These are phyloP conservation scores for Schwanniomyces sp. DNA, from an alignment of 805 yeast genomes.

Conservation along the genomic window DNA sequence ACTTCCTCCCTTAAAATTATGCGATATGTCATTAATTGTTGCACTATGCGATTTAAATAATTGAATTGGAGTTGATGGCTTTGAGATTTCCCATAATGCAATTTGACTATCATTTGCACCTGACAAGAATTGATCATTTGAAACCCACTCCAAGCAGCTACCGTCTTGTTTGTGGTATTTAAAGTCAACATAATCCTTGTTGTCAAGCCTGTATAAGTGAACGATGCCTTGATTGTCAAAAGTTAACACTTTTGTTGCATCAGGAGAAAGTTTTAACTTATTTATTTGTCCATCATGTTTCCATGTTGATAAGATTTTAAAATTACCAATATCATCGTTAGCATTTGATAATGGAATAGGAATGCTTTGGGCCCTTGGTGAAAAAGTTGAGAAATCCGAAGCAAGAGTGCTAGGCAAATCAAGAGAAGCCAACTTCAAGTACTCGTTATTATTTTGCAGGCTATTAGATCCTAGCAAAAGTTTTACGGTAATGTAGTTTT, in stretches of 20 bases:
- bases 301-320: constrained; percentile 50
- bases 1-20: constrained; percentile 44
- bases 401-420: constrained; percentile 52
- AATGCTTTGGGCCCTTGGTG: constrained; percentile 21
- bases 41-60: constrained; percentile 53
- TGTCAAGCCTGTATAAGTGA: constrained; percentile 39
- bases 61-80: constrained; percentile 46
- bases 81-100: constrained; percentile 65
- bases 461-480: constrained; percentile 52
- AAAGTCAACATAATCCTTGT: constrained; percentile 25
- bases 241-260: constrained; percentile 50
- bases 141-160: constrained; percentile 69
- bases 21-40: constrained; percentile 65
- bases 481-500: constrained; percentile 31
- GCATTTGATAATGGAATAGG: constrained; percentile 20
- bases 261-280: constrained; percentile 55
- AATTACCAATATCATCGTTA: constrained; percentile 34
- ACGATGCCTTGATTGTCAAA: constrained; percentile 54
- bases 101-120: constrained; percentile 68
- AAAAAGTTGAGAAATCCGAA: constrained; percentile 26
- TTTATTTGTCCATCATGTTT: constrained; percentile 68
- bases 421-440: constrained; percentile 45
- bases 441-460: constrained; percentile 39
- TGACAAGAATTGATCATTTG: constrained; percentile 48
- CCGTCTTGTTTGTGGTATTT: constrained; percentile 67